Base-by-base conservation (phyloP, 129 eudicot species). In the Solidago caesia region DNA sequence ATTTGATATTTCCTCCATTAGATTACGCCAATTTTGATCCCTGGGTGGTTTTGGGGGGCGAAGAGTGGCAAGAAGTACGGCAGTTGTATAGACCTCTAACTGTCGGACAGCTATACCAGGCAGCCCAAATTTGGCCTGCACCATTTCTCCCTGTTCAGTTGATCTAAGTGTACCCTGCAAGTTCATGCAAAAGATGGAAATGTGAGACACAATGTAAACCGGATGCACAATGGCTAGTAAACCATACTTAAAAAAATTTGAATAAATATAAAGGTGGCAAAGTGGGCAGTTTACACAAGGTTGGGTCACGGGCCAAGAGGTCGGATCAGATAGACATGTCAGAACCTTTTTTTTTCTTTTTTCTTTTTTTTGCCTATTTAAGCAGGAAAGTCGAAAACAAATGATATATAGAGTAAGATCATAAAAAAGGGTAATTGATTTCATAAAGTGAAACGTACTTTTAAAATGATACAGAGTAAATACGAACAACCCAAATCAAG, bases 141-240 rank as follows among this genome's bases (percentile, higher is more conserved):
- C 98, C 98, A 92, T 92, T 82, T 92, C 98, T 80, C 98, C 98
- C 74, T 92, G 98, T 73, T 92, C 96, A 1, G 98, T 92, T 46
- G 92, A 88, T 60, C 98, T 73, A 33, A 92, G 91, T 12, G 98
- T 87, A 64, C 98, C 96, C 96, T 92, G 77, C 8, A 39, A 67
- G 76, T 78, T 74, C 61, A 16, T 29, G 68, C 3, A 56, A 56
- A 21, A 46, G 8, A 46, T 33, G 39, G 9, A 8, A 21, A 59
- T 25, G 8, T 26, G 45, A 25, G 14, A 27, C 15, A 8, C n/a
- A 60, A 27, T 60, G 66, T 27, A 21, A 21, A 7, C 2, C 7
- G 21, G 7, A 14, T 53, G 39, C 39, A 33, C 39, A 33, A 33
- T 33, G 39, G 39, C 39, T 33, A 33, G 39, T 33, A 33, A 33